phyloP scores from a whole-genome alignment of 2,329 filamentous ascomycete genomes.

The Scytalidium lignicola region DNA sequence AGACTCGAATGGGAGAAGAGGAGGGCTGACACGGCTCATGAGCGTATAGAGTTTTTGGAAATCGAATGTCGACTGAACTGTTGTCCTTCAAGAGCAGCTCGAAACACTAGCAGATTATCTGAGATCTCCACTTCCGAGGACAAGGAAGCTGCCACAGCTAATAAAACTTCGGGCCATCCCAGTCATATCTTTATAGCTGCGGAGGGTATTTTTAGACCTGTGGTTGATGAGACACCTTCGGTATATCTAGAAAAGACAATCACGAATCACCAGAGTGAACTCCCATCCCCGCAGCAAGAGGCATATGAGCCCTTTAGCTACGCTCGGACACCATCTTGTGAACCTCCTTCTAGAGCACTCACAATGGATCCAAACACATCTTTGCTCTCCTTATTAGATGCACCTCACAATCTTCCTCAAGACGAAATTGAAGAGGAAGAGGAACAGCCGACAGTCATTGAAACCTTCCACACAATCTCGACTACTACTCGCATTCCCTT shows the following conservation, averaged over 20 bases:
- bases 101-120: not conserved
- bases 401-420: slow-evolving; percentile 32
- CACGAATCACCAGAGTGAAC: slow-evolving; percentile 1
- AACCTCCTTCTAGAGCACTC: slow-evolving; percentile 55
- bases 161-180: not conserved
- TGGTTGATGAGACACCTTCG: slow-evolving; percentile 29
- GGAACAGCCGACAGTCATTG: slow-evolving; percentile 9
- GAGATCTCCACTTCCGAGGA: not conserved
- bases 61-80: slow-evolving; percentile 66
- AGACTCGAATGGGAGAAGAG: slow-evolving; percentile 42
- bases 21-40: slow-evolving; percentile 63
- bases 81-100: slow-evolving; percentile 48
- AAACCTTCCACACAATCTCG: slow-evolving; percentile 26
- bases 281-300: slow-evolving; percentile 3
- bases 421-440: slow-evolving; percentile 8
- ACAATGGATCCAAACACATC: slow-evolving; percentile 50
- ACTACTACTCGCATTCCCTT: slow-evolving; percentile 28
- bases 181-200: slow-evolving; percentile 56
- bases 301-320: slow-evolving; percentile 27
- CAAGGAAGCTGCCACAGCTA: not conserved
- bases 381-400: slow-evolving; percentile 56
- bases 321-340: slow-evolving; percentile 56
- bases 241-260: slow-evolving; percentile 17
- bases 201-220: slow-evolving; percentile 58
- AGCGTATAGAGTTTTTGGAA: slow-evolving; percentile 71